Evolutionary conservation across 257 asterid genomes (phyloP).

Genomic region (Cinchona pubescens): DNA sequence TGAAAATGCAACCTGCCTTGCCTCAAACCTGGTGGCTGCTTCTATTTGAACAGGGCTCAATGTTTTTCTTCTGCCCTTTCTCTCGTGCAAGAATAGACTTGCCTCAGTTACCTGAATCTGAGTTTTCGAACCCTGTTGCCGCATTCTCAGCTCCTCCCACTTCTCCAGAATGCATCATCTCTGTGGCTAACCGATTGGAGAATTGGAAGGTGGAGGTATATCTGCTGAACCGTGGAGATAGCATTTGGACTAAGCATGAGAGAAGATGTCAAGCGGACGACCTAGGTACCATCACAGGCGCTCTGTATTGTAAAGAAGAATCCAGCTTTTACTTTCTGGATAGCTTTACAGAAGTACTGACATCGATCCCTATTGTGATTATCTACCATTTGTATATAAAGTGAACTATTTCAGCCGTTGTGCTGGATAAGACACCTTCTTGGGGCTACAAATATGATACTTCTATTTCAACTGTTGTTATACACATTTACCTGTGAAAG

Average conservation of each 20-base stretch:
- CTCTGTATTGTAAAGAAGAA: neutral
- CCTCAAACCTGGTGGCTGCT: conserved; percentile 37
- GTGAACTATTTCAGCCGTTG: neutral
- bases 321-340: conserved; percentile 16
- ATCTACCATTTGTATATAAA: neutral
- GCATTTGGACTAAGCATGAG: conserved; percentile 13
- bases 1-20: conserved; percentile 24
- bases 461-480: conserved; percentile 20
- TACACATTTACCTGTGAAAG: neutral
- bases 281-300: neutral
- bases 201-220: neutral
- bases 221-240: conserved; percentile 11
- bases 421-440: neutral
- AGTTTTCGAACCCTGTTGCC: conserved; percentile 17
- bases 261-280: neutral
- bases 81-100: conserved; percentile 27
- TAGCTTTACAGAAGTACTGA: neutral
- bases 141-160: conserved; percentile 27
- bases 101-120: conserved; percentile 20
- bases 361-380: neutral
- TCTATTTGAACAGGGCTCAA: conserved; percentile 11
- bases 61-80: conserved; percentile 41
- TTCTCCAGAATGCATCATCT: conserved; percentile 18
- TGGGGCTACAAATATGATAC: conserved; percentile 17
- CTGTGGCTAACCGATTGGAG: neutral